Evolutionary conservation across 495 filamentous ascomycete genomes (phyloP).

Genomic region (Penicillium nucicola): DNA sequence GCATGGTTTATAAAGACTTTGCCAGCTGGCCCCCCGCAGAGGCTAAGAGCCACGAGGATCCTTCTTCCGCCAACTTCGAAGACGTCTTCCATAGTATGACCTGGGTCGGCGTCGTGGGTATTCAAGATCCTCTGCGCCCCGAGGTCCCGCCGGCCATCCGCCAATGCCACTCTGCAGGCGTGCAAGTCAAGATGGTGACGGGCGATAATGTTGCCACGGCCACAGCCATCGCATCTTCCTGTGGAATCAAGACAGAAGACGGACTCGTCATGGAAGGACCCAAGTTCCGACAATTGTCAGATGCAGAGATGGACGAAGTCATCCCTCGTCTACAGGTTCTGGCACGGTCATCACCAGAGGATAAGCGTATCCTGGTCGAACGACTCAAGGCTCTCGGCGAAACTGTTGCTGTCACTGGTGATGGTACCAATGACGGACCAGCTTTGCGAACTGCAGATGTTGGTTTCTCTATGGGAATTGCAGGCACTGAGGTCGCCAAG

Average conservation of each 20-base stretch:
- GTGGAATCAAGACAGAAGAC: slow-evolving; percentile 74
- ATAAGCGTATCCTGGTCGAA: slow-evolving; percentile 77
- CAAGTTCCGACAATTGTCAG: slow-evolving; percentile 73
- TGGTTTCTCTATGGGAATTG: slow-evolving; percentile 90
- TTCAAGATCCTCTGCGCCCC: slow-evolving; percentile 64
- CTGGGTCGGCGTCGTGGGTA: slow-evolving; percentile 61
- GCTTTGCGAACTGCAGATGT: slow-evolving; percentile 84
- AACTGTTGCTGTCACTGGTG: slow-evolving; percentile 84
- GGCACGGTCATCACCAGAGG: slow-evolving; percentile 82
- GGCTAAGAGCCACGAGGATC: slow-evolving; percentile 42
- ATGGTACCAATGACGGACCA: slow-evolving; percentile 88
- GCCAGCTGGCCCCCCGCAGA: slow-evolving; percentile 56
- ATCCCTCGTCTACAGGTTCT: slow-evolving; percentile 78
- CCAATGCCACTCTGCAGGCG: slow-evolving; percentile 72
- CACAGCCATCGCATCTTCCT: slow-evolving; percentile 76
- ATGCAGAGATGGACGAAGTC: slow-evolving; percentile 64
- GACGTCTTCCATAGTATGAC: slow-evolving; percentile 57
- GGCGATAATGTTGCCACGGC: slow-evolving; percentile 81
- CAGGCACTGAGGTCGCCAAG: slow-evolving; percentile 90
- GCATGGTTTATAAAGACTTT: slow-evolving; percentile 61
- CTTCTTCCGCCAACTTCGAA: slow-evolving; percentile 51
- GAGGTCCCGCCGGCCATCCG: slow-evolving; percentile 75
- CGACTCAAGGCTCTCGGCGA: slow-evolving; percentile 71
- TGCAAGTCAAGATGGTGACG: slow-evolving; percentile 87
- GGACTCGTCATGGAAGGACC: slow-evolving; percentile 82